Evolutionary conservation across 345 rosid genomes (phyloP).

Genomic region (Melastoma malabathricum): DNA sequence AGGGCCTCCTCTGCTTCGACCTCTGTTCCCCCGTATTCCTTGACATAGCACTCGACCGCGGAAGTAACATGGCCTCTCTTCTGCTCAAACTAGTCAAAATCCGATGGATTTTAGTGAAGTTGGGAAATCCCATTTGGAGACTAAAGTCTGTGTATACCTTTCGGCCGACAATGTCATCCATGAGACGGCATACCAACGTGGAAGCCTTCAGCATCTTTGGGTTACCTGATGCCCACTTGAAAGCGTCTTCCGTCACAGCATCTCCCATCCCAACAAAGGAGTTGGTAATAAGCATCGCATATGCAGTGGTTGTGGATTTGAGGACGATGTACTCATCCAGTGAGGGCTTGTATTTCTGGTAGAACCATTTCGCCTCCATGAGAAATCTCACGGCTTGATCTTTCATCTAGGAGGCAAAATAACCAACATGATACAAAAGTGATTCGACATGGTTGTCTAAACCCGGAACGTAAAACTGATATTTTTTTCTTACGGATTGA

Average conservation of each 20-base stretch:
- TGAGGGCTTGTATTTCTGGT: constrained; percentile 11
- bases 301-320: not conserved
- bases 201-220: not conserved
- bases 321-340: constrained; percentile 17
- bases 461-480: too few species aligned
- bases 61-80: not conserved
- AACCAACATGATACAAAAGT: not conserved
- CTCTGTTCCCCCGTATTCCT: not conserved
- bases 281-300: not conserved
- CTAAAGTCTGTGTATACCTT: not conserved
- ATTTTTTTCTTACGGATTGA: constrained; percentile 15
- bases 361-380: constrained; percentile 8
- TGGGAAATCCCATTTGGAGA: not conserved
- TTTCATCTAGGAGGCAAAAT: constrained; percentile 3
- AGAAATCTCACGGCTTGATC: not conserved
- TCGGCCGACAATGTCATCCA: not conserved
- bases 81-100: not conserved
- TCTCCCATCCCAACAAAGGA: not conserved
- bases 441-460: too few species aligned
- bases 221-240: not conserved
- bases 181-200: not conserved
- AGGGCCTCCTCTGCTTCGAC: constrained; percentile 1
- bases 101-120: too few species aligned
- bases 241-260: not conserved
- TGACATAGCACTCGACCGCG: not conserved